Evolutionary conservation across 2,329 filamentous ascomycete species (phyloP), one percentile per base, ranked within the genome.

Genomic region (Claviceps sorghi): DNA sequence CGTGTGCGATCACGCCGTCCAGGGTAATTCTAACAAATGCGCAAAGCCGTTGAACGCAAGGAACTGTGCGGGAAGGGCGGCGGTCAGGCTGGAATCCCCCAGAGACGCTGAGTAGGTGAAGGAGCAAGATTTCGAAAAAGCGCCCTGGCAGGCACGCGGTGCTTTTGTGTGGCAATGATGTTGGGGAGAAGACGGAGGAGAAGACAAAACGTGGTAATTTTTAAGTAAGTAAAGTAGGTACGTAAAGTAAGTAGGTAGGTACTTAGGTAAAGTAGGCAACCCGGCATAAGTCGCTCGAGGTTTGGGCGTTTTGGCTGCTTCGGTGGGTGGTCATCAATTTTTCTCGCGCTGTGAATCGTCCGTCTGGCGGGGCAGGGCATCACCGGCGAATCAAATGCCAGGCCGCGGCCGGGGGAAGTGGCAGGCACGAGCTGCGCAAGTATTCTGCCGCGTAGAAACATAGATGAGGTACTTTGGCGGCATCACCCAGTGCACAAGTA

Each of bases 271-370:
- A n/a, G n/a, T 41, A 48, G 48, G 32, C 36, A 50, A 48, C 46
- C 54, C 49, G 44, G 42, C 42, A 42, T 56, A 44, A 44, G 21
- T 26, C 26, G 41, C 45, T 15, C 54, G 51, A 54, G 55, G 53
- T 34, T 32, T 38, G 42, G 21, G 43, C 43, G 44, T 30, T 46
- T 46, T n/a, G 43, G 26, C 5, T 46, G 26, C 9, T 15, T 46
- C 26, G 53, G 56, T 61, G 59, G 58, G 59, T 65, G 65, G 67
- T 69, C 67, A 69, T 66, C 67, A 64, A 64, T 67, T 68, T 69
- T 68, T 67, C 62, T 55, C 53, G 62, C 53, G 50, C 60, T 64
- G 60, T 69, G 67, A 69, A 67, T 68, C 65, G 66, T 65, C 64
- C 57, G 56, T 59, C 48, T 40, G 47, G 54, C 46, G 54, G 52